These are phyloP conservation scores for Bipolaris zeicola DNA, from an alignment of 2,329 filamentous ascomycete species.

Conservation along the genomic window DNA sequence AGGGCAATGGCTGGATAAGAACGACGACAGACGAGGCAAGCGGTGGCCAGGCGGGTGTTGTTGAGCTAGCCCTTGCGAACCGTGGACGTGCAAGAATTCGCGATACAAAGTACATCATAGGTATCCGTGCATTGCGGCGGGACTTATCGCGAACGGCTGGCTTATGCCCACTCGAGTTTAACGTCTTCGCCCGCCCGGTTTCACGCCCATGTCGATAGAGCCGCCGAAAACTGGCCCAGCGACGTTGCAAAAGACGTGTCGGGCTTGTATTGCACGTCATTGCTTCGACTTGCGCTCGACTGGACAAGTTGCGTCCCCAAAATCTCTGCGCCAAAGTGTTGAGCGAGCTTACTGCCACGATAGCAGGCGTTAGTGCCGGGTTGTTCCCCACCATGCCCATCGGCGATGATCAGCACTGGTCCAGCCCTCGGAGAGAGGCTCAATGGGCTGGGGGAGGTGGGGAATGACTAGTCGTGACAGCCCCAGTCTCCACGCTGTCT, in stretches of 20 bases:
- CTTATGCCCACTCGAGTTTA: constrained; percentile 18
- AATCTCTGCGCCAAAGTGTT: constrained; percentile 28
- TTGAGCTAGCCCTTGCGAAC: constrained; percentile 29
- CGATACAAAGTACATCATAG: constrained; percentile 41
- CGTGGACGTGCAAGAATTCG: constrained; percentile 38
- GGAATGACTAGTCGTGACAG: constrained; percentile 6
- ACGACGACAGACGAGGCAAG: constrained; percentile 9
- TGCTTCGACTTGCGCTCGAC: neutral
- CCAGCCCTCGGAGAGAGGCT: constrained; percentile 11
- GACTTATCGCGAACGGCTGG: constrained; percentile 30
- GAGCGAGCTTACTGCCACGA: constrained; percentile 33
- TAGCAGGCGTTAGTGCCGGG: constrained; percentile 16
- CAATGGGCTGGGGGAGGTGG: constrained; percentile 10
- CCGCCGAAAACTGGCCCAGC: constrained; percentile 17
- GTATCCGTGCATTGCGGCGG: constrained; percentile 27
- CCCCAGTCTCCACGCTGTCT: constrained; percentile 2
- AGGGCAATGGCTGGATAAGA: constrained; percentile 7
- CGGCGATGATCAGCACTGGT: constrained; percentile 22
- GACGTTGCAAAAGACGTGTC: neutral
- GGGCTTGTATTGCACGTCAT: constrained; percentile 1
- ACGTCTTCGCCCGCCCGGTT: constrained; percentile 18
- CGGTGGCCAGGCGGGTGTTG: constrained; percentile 28
- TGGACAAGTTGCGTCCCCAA: constrained; percentile 3
- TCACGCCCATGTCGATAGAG: constrained; percentile 19
- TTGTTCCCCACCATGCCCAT: constrained; percentile 17